These are phyloP conservation scores for Botrytis pseudocinerea DNA, from an alignment of 2,329 filamentous ascomycete species.

Conservation along the genomic window DNA sequence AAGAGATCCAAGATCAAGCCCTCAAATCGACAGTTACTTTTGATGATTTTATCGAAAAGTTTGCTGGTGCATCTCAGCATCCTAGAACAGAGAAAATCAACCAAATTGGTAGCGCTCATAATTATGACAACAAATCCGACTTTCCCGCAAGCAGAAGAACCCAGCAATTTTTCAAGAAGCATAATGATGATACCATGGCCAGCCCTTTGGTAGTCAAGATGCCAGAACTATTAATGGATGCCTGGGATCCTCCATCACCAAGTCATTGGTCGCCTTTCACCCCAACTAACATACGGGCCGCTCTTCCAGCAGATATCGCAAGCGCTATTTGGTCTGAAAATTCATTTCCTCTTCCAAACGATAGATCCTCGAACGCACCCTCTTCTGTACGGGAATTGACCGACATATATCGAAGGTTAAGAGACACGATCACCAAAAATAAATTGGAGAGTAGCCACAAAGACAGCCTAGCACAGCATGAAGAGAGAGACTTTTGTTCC, in stretches of 20 bases:
- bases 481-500: slow-evolving; percentile 46
- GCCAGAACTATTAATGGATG: slow-evolving; percentile 37
- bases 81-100: slow-evolving; percentile 28
- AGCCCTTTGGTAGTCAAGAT: slow-evolving; percentile 32
- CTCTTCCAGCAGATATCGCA: slow-evolving; percentile 37
- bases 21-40: slow-evolving; percentile 63
- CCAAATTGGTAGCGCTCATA: slow-evolving; percentile 15
- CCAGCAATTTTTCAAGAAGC: slow-evolving; percentile 34
- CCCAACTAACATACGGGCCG: slow-evolving; percentile 22
- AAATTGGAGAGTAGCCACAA: slow-evolving; percentile 45
- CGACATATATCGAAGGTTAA: slow-evolving; percentile 60
- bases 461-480: not conserved
- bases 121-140: slow-evolving; percentile 13
- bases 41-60: slow-evolving; percentile 44
- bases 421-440: slow-evolving; percentile 59
- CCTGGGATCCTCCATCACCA: slow-evolving; percentile 37
- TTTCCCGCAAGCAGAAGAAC: slow-evolving; percentile 24
- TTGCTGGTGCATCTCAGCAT: slow-evolving; percentile 22
- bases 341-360: slow-evolving; percentile 43
- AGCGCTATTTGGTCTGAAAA: slow-evolving; percentile 32
- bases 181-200: slow-evolving; percentile 34
- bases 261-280: slow-evolving; percentile 23
- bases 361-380: slow-evolving; percentile 44
- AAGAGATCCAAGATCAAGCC: slow-evolving; percentile 77
- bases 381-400: slow-evolving; percentile 55